Evolutionary conservation across 768 basidiomycete genomes (phyloP).

Genomic region (Psilocybe sp.): DNA sequence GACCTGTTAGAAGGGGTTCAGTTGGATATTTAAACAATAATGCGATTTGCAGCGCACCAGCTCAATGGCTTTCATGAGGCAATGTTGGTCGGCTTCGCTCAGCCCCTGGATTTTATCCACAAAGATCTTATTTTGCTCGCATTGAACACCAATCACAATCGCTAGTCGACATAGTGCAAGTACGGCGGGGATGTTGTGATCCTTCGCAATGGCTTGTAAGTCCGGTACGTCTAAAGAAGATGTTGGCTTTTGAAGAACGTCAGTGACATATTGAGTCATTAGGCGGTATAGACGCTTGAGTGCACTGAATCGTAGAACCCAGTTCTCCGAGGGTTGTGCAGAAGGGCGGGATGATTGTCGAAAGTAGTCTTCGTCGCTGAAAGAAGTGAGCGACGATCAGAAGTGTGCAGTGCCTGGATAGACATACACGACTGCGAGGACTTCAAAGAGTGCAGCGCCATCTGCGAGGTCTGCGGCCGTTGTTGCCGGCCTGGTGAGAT

Average conservation of each 20-base stretch:
- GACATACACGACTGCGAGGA: slow-evolving; percentile 73
- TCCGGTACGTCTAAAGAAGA: slow-evolving; percentile 82
- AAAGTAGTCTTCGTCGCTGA: slow-evolving; percentile 80
- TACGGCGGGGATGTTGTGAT: slow-evolving; percentile 60
- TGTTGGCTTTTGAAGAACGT: slow-evolving; percentile 79
- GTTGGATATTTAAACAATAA: neutral
- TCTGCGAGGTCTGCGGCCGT: slow-evolving; percentile 74
- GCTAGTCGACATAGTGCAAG: slow-evolving; percentile 77
- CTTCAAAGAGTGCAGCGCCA: slow-evolving; percentile 71
- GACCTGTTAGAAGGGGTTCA: slow-evolving; percentile 40
- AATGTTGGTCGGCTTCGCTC: slow-evolving; percentile 81
- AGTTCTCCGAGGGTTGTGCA: slow-evolving; percentile 74
- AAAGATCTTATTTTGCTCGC: slow-evolving; percentile 83
- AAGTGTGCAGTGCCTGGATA: neutral
- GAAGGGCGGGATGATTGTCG: slow-evolving; percentile 56
- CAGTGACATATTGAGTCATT: slow-evolving; percentile 85
- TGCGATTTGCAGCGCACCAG: slow-evolving; percentile 52
- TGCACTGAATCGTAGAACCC: slow-evolving; percentile 82
- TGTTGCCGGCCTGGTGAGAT: slow-evolving; percentile 60
- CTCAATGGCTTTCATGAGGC: slow-evolving; percentile 92
- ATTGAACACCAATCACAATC: slow-evolving; percentile 86
- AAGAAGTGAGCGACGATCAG: neutral
- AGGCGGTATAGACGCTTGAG: slow-evolving; percentile 85
- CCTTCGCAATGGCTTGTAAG: slow-evolving; percentile 82
- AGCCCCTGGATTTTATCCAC: slow-evolving; percentile 87